A percentile compares a stretch with the other conserved stretches of the same genome.
These are phyloP conservation scores for Porcisia hertigi DNA, from an alignment of 208 protist genomes.

Conservation along the genomic window DNA sequence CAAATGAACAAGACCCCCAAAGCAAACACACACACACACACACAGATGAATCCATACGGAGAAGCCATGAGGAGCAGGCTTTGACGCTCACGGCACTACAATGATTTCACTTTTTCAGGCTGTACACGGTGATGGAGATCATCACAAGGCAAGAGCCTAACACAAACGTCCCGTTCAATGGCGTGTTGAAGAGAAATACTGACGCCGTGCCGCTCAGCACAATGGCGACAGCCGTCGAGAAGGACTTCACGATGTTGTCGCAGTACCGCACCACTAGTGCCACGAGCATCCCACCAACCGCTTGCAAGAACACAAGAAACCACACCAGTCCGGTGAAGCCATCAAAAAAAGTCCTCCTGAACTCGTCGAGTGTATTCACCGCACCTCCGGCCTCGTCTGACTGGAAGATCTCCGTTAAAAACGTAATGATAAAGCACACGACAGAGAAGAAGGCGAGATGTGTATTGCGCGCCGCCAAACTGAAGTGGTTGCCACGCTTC, in stretches of 20 bases:
- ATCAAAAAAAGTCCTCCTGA: conserved; percentile 35
- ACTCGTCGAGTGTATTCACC: background rate
- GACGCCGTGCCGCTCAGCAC: conserved; percentile 44
- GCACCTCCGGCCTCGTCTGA: background rate
- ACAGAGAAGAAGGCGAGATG: no score
- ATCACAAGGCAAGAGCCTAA: conserved; percentile 35
- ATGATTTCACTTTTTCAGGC: conserved; percentile 18
- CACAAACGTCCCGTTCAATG: conserved; percentile 28
- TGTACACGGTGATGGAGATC: conserved; percentile 39
- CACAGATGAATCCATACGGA: background rate
- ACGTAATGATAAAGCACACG: conserved; percentile 26
- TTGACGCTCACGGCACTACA: background rate
- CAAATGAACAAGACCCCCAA: background rate
- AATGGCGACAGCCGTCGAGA: conserved; percentile 52
- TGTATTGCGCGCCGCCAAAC: no score
- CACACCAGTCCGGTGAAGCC: conserved; percentile 55
- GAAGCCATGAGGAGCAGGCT: background rate
- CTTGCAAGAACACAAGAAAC: conserved; percentile 53
- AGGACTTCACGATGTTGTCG: conserved; percentile 76
- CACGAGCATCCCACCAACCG: conserved; percentile 56
- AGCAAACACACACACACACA: conserved; percentile 5
- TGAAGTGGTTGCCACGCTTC: no score
- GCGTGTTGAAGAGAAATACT: conserved; percentile 36
- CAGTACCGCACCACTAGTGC: conserved; percentile 67
- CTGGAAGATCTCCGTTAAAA: background rate